phyloP scores from a whole-genome alignment of 1,284 basidiomycete species.

The Coriolopsis trogii region DNA sequence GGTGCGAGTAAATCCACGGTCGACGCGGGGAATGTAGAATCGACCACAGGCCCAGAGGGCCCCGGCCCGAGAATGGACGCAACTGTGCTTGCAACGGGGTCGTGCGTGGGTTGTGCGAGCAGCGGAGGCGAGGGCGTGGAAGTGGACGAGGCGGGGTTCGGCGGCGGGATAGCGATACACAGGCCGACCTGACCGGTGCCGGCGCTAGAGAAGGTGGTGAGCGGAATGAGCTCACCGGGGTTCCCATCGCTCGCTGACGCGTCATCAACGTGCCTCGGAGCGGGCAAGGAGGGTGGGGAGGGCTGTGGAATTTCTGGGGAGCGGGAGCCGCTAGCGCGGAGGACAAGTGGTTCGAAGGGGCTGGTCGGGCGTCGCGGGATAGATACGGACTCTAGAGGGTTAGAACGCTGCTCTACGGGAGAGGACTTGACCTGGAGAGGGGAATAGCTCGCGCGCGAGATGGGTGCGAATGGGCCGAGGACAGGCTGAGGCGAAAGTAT shows the following conservation, averaged over 20 bases:
- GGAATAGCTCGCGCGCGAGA: conserved; percentile 20
- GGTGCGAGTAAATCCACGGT: conserved; percentile 18
- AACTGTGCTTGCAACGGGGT: conserved; percentile 8
- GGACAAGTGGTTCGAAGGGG: conserved; percentile 15
- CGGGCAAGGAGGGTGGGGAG: conserved; percentile 18
- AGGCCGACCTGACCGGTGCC: conserved; percentile 17
- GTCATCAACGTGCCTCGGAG: conserved; percentile 18
- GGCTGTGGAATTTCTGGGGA: conserved; percentile 16
- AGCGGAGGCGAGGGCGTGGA: conserved; percentile 28
- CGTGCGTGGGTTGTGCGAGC: conserved; percentile 14
- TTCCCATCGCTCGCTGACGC: conserved; percentile 9
- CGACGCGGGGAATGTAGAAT: conserved; percentile 8
- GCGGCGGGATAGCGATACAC: conserved; percentile 29
- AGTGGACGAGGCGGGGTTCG: conserved; percentile 23
- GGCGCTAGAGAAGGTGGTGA: conserved; percentile 16
- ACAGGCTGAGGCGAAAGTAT: conserved; percentile 31
- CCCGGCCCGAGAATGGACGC: conserved; percentile 4
- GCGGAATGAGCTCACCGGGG: conserved; percentile 14
- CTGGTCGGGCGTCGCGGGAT: conserved; percentile 12
- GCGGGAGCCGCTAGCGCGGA: conserved; percentile 11
- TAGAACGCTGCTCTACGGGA: conserved; percentile 24
- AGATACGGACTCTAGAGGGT: conserved; percentile 20
- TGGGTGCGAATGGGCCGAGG: conserved; percentile 26
- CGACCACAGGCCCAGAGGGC: not conserved
- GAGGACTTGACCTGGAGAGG: conserved; percentile 26